phyloP scores from a whole-genome alignment of 352 stramenopile genomes.

The Phytophthora ohioensis region DNA sequence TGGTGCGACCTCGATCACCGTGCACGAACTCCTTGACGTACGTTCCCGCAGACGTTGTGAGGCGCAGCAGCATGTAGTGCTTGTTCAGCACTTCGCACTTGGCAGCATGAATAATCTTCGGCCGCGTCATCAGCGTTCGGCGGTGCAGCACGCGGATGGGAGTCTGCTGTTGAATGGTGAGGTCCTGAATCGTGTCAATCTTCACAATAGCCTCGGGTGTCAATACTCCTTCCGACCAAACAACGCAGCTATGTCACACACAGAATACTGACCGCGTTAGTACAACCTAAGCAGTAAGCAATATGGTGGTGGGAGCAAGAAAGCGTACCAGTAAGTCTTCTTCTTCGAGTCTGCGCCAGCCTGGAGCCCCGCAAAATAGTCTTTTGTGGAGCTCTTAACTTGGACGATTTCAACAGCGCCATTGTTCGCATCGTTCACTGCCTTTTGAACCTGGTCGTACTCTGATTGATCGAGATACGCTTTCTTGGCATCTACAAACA shows the following conservation, averaged over 20 bases:
- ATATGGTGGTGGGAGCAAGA: neutral
- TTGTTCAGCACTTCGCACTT: slow-evolving; percentile 93
- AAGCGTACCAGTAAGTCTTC: slow-evolving; percentile 87
- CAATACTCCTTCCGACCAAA: slow-evolving; percentile 74
- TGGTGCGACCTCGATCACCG: slow-evolving; percentile 97
- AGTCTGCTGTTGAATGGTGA: slow-evolving; percentile 96
- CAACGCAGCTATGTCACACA: slow-evolving; percentile 62
- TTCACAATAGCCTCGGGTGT: slow-evolving; percentile 68
- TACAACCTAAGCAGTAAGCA: neutral
- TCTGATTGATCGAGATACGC: slow-evolving; percentile 64
- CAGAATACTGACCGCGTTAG: neutral
- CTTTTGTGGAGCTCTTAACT: slow-evolving; percentile 74
- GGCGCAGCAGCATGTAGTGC: slow-evolving; percentile 96
- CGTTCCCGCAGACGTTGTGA: slow-evolving; percentile 96
- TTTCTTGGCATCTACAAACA: slow-evolving; percentile 74
- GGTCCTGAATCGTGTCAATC: slow-evolving; percentile 81
- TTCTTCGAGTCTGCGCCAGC: slow-evolving; percentile 85
- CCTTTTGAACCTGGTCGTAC: slow-evolving; percentile 60
- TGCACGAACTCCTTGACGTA: slow-evolving; percentile 99
- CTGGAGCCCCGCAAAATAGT: slow-evolving; percentile 85
- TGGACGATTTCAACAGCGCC: slow-evolving; percentile 88
- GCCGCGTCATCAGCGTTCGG: slow-evolving; percentile 93
- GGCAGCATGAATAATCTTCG: slow-evolving; percentile 91
- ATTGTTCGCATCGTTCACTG: slow-evolving; percentile 75
- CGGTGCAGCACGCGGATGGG: slow-evolving; percentile 98